phyloP scores from a whole-genome alignment of 345 rosid species.

The Moricandia arvensis region DNA sequence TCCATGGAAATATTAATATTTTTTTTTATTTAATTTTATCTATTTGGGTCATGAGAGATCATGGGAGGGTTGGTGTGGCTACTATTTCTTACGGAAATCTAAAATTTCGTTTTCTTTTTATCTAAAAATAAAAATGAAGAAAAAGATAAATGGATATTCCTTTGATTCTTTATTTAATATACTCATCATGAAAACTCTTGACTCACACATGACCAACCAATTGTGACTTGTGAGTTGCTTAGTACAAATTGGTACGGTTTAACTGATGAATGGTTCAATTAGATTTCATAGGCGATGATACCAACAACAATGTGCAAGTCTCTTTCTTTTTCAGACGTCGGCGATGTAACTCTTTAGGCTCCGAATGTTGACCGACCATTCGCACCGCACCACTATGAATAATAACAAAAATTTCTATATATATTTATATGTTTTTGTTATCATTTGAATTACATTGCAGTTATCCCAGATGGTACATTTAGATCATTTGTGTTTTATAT shows the following conservation, averaged over 20 bases:
- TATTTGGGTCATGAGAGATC: constrained; percentile 35
- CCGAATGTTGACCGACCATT: too few relatives aligned
- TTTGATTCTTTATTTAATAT: constrained; percentile 34
- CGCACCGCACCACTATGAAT: too few relatives aligned
- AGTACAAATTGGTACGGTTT: not conserved
- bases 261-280: constrained; percentile 16
- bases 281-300: not conserved
- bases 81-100: constrained; percentile 22
- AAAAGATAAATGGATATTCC: constrained; percentile 24
- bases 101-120: not conserved
- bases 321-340: not conserved
- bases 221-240: constrained; percentile 2
- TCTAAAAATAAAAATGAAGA: not conserved
- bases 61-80: constrained; percentile 37
- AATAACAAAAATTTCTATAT: too few relatives aligned
- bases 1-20: constrained; percentile 9
- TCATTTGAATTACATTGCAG: too few relatives aligned
- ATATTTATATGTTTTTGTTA: too few relatives aligned
- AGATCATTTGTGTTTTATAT: too few relatives aligned
- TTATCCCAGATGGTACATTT: too few relatives aligned
- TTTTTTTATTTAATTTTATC: not conserved
- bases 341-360: not conserved
- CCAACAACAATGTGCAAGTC: not conserved
- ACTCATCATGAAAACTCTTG: constrained; percentile 7
- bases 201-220: constrained; percentile 9